Evolutionary conservation across 768 basidiomycete species (phyloP).

Genomic region (Pisolithus albus): DNA sequence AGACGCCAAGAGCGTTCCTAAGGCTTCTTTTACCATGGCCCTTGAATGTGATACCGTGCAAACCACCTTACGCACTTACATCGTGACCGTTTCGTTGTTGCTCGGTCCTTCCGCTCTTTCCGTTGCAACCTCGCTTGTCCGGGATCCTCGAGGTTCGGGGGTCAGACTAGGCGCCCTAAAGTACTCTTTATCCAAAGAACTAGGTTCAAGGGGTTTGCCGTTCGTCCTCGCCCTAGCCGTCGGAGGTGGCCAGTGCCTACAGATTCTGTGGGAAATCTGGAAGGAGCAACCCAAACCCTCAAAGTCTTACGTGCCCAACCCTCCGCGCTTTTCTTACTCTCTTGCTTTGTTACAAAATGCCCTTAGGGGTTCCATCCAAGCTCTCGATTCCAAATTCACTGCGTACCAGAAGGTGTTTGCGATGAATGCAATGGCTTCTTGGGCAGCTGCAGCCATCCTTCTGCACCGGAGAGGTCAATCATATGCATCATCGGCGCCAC

Average conservation of each 20-base stretch:
- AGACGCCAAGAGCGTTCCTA: too few species aligned
- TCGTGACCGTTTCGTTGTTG: conserved; percentile 54
- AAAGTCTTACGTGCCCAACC: background rate
- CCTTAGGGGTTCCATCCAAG: background rate
- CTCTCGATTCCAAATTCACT: conserved; percentile 24
- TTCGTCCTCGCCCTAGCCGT: conserved; percentile 57
- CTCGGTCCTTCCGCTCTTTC: conserved; percentile 62
- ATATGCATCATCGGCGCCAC: conserved; percentile 20
- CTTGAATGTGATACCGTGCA: conserved; percentile 43
- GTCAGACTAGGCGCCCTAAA: conserved; percentile 6
- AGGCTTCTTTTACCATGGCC: conserved; percentile 19
- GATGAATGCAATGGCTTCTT: conserved; percentile 50
- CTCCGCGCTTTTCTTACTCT: background rate
- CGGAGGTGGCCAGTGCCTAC: conserved; percentile 55
- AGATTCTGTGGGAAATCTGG: conserved; percentile 35
- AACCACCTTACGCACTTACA: conserved; percentile 61
- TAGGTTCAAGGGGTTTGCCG: conserved; percentile 60
- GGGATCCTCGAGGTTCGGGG: conserved; percentile 20
- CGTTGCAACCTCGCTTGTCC: conserved; percentile 34
- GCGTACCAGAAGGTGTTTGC: conserved; percentile 49
- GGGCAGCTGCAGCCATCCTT: conserved; percentile 44
- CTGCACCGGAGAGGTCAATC: conserved; percentile 43
- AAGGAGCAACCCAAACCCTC: conserved; percentile 2
- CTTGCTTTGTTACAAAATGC: background rate
- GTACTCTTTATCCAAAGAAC: conserved; percentile 47